Base-by-base conservation (phyloP, 2,329 filamentous ascomycete genomes). In the Diaporthe nobilis region DNA sequence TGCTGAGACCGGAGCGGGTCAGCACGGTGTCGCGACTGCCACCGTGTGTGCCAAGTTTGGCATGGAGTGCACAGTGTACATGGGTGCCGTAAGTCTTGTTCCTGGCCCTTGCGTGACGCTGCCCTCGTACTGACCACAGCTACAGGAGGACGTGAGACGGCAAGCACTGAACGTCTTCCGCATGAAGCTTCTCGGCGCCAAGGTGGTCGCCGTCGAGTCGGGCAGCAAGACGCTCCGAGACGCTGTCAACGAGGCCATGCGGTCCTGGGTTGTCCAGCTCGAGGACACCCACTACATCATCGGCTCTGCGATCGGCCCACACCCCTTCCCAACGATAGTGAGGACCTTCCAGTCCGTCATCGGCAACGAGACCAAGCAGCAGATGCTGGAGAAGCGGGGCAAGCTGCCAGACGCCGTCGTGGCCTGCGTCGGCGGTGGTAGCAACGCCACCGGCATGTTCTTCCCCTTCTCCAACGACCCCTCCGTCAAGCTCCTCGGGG, bases 131-230 rank as follows among this genome's bases (percentile, higher is more conserved):
- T 82, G 79, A 84, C 74, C 67, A 31, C 1, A 20, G n/a, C 25
- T 42, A 71, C 71, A 88, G 82, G 97, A 99, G 86, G 97, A 99
- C 82, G 97, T 98, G 71, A 94, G 97, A 75, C 93, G 97, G 80
- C 97, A 99, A 85, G 96, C 97, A 2, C 90, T 99, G 75, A 99
- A 99, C 85, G 97, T 99, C 53, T 99, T 99, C 91, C 94, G 97
- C 60, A 99, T 99, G 91, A 97, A 97, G 85, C 90, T 99, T 15
- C 93, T 99, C 8, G 97, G 97, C 76, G 97, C 97, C 68, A 94
- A 94, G 80, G 97, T 99, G 57, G 91, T 99, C 55, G 94, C 97
- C 5, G 97, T 99, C 61, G 95, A 98, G 83, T 94, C 96, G 63
- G 97, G 97, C 73, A 95, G 94, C 80, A 92, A 92, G 80, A 96